These are phyloP conservation scores for Curvularia verruculosa DNA, from an alignment of 2,329 filamentous ascomycete species.

Conservation along the genomic window DNA sequence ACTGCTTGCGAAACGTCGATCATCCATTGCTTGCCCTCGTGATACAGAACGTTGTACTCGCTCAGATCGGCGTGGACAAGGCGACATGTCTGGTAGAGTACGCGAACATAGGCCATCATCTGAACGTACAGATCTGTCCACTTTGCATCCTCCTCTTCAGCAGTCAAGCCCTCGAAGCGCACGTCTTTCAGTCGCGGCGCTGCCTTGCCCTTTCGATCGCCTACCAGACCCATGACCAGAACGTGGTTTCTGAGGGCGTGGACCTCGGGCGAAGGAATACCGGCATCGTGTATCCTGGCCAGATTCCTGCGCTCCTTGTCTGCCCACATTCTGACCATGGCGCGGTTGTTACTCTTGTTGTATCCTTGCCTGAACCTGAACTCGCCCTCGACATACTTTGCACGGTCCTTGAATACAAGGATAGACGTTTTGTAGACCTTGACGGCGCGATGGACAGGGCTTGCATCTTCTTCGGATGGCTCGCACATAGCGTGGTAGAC, in stretches of 20 bases:
- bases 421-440: conserved; percentile 99
- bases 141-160: conserved; percentile 62
- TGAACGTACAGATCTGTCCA: conserved; percentile 84
- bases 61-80: conserved; percentile 96
- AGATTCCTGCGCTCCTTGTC: conserved; percentile 98
- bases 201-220: conserved; percentile 83
- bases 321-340: conserved; percentile 98
- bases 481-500: conserved; percentile 87
- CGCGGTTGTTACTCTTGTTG: conserved; percentile 91
- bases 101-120: conserved; percentile 85
- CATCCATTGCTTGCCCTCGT: conserved; percentile 81
- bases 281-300: conserved; percentile 79
- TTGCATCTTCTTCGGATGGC: conserved; percentile 53
- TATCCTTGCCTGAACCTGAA: conserved; percentile 89
- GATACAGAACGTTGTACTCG: conserved; percentile 97
- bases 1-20: conserved; percentile 98
- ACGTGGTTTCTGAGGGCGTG: conserved; percentile 91
- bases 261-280: conserved; percentile 89
- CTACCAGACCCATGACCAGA: conserved; percentile 91
- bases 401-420: conserved; percentile 95
- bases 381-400: conserved; percentile 94
- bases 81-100: conserved; percentile 88
- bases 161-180: conserved; percentile 70
- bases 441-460: conserved; percentile 77
- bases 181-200: conserved; percentile 90